phyloP scores from a whole-genome alignment of 202 grass and related monocot genomes.

The Carex sylvatica region DNA sequence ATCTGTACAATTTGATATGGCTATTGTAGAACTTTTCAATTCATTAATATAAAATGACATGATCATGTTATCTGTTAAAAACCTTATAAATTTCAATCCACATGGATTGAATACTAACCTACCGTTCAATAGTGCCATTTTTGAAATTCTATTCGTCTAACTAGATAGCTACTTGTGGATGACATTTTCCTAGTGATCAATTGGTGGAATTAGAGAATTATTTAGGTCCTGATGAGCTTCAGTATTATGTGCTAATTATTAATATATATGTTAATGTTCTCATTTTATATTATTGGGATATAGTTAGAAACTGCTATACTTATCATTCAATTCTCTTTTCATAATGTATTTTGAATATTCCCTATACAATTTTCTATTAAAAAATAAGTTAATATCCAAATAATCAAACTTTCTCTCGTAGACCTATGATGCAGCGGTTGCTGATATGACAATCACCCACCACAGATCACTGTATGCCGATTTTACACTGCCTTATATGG shows the following conservation, averaged over 20 bases:
- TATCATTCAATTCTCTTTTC: not conserved
- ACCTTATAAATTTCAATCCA: not conserved
- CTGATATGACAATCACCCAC: constrained; percentile 66
- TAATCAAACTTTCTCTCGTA: not conserved
- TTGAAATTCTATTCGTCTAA: too few relatives aligned
- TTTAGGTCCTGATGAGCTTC: not conserved
- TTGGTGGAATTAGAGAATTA: not conserved
- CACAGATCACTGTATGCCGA: constrained; percentile 45
- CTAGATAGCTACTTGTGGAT: too few relatives aligned
- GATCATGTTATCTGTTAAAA: not conserved
- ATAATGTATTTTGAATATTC: not conserved
- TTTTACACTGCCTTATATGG: constrained; percentile 64
- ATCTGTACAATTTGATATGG: not conserved
- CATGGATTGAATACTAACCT: not conserved
- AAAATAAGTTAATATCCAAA: not conserved
- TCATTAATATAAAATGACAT: not conserved
- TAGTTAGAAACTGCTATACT: not conserved
- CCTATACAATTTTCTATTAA: not conserved
- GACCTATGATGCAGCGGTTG: constrained; percentile 65
- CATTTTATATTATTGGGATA: not conserved
- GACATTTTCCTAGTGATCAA: not conserved
- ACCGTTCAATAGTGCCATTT: too few relatives aligned
- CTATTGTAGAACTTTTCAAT: not conserved
- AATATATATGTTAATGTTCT: not conserved
- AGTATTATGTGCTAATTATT: too few relatives aligned